Evolutionary conservation across 768 basidiomycete species (phyloP).

Genomic region (Suillus discolor): DNA sequence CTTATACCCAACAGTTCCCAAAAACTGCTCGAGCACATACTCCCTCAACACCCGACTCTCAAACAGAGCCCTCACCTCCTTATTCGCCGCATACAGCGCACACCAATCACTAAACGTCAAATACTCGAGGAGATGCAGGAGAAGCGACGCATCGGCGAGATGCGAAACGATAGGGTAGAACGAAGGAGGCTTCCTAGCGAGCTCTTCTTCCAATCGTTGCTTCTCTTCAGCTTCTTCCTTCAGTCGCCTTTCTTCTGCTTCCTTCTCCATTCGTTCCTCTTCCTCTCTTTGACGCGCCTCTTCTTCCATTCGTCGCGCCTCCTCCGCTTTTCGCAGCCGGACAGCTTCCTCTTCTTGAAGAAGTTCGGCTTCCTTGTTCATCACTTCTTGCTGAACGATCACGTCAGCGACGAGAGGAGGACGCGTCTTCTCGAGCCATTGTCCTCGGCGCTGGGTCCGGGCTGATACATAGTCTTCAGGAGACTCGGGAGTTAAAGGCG

Average conservation of each 20-base stretch:
- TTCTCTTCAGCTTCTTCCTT: slow-evolving; percentile 8
- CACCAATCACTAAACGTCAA: slow-evolving; percentile 78
- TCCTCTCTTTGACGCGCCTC: background rate
- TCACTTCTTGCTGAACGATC: slow-evolving; percentile 25
- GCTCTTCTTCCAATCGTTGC: slow-evolving; percentile 13
- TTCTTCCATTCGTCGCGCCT: background rate
- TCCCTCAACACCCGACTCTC: slow-evolving; percentile 58
- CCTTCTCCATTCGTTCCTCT: slow-evolving; percentile 10
- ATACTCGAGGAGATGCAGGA: slow-evolving; percentile 57
- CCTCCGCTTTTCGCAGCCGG: background rate
- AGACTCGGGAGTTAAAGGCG: slow-evolving; percentile 22
- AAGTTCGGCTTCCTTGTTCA: slow-evolving; percentile 22
- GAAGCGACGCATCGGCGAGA: slow-evolving; percentile 52
- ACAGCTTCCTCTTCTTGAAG: slow-evolving; percentile 19
- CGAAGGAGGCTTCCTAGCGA: slow-evolving; percentile 25
- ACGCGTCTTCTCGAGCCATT: slow-evolving; percentile 40
- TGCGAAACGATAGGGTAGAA: slow-evolving; percentile 59
- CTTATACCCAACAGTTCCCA: slow-evolving; percentile 71
- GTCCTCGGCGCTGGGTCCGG: slow-evolving; percentile 42
- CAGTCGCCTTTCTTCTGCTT: slow-evolving; percentile 10
- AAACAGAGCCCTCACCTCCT: slow-evolving; percentile 54
- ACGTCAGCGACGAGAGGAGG: slow-evolving; percentile 38
- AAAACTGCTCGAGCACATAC: slow-evolving; percentile 65
- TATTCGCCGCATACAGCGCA: slow-evolving; percentile 55
- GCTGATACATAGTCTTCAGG: slow-evolving; percentile 44